Evolutionary conservation across 2,329 filamentous ascomycete genomes (phyloP).

Genomic region (Penicillium sp.): DNA sequence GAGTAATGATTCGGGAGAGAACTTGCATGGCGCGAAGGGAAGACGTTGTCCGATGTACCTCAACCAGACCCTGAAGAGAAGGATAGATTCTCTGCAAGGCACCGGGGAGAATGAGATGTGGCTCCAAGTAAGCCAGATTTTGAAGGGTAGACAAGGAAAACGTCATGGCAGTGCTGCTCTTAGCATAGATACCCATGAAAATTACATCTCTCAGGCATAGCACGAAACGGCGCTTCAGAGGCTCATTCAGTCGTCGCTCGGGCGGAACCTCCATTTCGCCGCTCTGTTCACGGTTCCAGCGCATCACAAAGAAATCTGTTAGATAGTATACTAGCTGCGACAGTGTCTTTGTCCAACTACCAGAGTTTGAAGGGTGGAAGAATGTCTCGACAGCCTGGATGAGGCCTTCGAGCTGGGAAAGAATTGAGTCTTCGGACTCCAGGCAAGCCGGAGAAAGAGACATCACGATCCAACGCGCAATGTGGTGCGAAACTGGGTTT

Average conservation of each 20-base stretch:
- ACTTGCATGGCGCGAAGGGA: conserved; percentile 88
- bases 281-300: conserved; percentile 92
- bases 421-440: conserved; percentile 68
- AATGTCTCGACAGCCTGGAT: conserved; percentile 97
- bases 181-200: conserved; percentile 97
- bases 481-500: conserved; percentile 84
- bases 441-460: conserved; percentile 82
- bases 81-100: conserved; percentile 95
- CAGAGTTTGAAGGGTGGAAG: conserved; percentile 96
- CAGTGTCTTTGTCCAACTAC: conserved; percentile 81
- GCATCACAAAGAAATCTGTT: conserved; percentile 91
- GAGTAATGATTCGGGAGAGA: conserved; percentile 83
- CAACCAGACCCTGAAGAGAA: conserved; percentile 90
- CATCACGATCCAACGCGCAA: conserved; percentile 88
- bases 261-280: conserved; percentile 82
- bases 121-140: conserved; percentile 83
- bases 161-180: conserved; percentile 84
- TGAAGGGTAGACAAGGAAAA: conserved; percentile 89
- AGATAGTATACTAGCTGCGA: conserved; percentile 89
- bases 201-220: conserved; percentile 83
- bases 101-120: conserved; percentile 83
- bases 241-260: conserved; percentile 71
- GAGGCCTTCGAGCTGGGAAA: conserved; percentile 81
- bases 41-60: conserved; percentile 93
- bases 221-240: conserved; percentile 85